These are phyloP conservation scores for Digitaria exilis DNA, from an alignment of 202 grass and related monocot species.

Conservation along the genomic window DNA sequence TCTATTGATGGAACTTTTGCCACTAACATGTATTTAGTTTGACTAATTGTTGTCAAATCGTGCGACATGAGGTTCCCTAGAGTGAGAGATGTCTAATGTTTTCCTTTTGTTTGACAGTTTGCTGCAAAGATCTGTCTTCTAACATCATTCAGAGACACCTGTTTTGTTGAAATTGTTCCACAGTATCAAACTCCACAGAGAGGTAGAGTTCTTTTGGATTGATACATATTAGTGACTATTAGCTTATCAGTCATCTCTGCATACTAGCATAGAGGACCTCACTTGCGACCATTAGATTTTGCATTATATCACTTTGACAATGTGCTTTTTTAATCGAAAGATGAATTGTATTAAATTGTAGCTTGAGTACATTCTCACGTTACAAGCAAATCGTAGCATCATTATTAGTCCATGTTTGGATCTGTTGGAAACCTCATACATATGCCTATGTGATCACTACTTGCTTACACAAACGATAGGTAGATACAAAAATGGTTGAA, in stretches of 20 bases:
- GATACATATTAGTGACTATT: neutral
- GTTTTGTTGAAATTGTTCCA: conserved; percentile 93
- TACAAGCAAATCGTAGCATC: no score
- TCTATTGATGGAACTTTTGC: no score
- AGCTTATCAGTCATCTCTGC: neutral
- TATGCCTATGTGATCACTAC: neutral
- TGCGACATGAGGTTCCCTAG: neutral
- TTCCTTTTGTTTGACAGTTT: conserved; percentile 70
- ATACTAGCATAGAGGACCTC: neutral
- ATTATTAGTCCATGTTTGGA: neutral
- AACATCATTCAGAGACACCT: conserved; percentile 98
- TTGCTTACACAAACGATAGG: neutral
- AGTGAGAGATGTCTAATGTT: conserved; percentile 10
- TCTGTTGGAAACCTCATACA: neutral
- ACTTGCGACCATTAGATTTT: neutral
- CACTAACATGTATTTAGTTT: no score
- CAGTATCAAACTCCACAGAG: conserved; percentile 85
- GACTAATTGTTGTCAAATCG: no score
- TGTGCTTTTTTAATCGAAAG: no score
- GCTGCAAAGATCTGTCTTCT: conserved; percentile 94
- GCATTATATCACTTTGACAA: neutral
- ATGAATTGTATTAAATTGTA: no score
- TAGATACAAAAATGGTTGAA: neutral
- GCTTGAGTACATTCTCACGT: no score
- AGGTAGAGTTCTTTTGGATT: conserved; percentile 53